Evolutionary conservation across 345 rosid species (phyloP), one percentile per base, ranked within the genome.

Genomic region (Cochlearia excelsa): DNA sequence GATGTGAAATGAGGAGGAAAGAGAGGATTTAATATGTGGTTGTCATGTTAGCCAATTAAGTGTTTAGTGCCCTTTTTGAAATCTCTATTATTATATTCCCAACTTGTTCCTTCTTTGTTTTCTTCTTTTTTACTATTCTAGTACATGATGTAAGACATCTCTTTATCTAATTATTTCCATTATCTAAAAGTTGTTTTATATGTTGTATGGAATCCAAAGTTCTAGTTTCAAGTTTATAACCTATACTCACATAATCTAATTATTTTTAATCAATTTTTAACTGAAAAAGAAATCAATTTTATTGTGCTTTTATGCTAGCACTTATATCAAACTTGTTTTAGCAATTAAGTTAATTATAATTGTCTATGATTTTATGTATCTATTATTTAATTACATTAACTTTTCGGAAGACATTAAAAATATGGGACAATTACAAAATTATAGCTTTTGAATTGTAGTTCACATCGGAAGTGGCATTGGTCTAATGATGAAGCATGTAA

Each of bases 181-280:
- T 2, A 35, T 69, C 63, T 70, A 60, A 63, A 64, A 7, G 23
- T 45, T 23, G 26, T 62, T 49, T 46, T 54, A 50, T 49, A 26
- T 47, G 3, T 46, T 38, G 35, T 57, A 69, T 63, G 74, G 74
- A 57, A 70, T 70, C 74, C 74, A 70, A 63, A 55, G 69, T n/a
- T 37, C 57, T 49, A 9, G 11, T 56, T 48, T 62, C 51, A 68
- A 46, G 5, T 3, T 6, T 68, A 2, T 53, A 43, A 47, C 38
- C 3, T 38, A 8, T 3, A 48, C 50, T 53, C 51, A 5, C 60
- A 39, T 46, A n/a, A n/a, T n/a, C n/a, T n/a, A n/a, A n/a, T n/a
- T n/a, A n/a, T n/a, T n/a, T n/a, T n/a, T n/a, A n/a, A n/a, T n/a
- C n/a, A n/a, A n/a, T n/a, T n/a, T n/a, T n/a, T n/a, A n/a, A n/a